phyloP scores from a whole-genome alignment of 306 rosid genomes.

The Lathyrus tuberosus region DNA sequence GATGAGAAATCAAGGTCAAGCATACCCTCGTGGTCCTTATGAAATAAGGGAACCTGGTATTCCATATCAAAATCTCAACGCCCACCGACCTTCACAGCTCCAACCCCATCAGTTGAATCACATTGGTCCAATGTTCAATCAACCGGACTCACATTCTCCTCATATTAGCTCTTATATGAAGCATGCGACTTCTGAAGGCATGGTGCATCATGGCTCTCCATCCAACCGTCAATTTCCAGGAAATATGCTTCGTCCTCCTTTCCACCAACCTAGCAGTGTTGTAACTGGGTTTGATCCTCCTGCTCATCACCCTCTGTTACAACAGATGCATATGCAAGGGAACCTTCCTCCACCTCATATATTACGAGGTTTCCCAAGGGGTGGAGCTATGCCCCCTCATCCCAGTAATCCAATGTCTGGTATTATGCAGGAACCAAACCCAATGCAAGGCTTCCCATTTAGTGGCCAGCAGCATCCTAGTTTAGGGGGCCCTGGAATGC shows the following conservation, averaged over 20 bases:
- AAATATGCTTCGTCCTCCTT: conserved; percentile 77
- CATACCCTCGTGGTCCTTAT: conserved; percentile 60
- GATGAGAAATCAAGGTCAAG: conserved; percentile 65
- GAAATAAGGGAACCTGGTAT: conserved; percentile 68
- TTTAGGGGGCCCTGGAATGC: conserved; percentile 70
- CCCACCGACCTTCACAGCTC: conserved; percentile 64
- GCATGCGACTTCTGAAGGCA: conserved; percentile 61
- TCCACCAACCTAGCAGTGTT: conserved; percentile 60
- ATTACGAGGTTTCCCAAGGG: conserved; percentile 72
- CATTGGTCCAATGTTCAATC: conserved; percentile 60
- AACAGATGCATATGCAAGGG: conserved; percentile 74
- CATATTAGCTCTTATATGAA: conserved; percentile 65
- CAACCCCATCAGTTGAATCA: conserved; percentile 67
- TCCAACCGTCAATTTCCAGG: conserved; percentile 69
- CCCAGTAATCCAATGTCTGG: conserved; percentile 59
- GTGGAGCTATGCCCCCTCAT: conserved; percentile 59
- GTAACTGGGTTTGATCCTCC: conserved; percentile 67
- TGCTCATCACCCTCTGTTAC: conserved; percentile 69
- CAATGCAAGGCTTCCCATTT: conserved; percentile 69
- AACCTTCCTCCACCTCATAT: conserved; percentile 70
- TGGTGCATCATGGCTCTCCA: conserved; percentile 59
- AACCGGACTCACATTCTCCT: conserved; percentile 65
- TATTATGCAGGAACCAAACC: conserved; percentile 64
- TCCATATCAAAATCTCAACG: conserved; percentile 63
- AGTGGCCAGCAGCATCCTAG: conserved; percentile 60